These are phyloP conservation scores for Aspergillus clavatus DNA, from an alignment of 2,329 filamentous ascomycete species.

Conservation along the genomic window DNA sequence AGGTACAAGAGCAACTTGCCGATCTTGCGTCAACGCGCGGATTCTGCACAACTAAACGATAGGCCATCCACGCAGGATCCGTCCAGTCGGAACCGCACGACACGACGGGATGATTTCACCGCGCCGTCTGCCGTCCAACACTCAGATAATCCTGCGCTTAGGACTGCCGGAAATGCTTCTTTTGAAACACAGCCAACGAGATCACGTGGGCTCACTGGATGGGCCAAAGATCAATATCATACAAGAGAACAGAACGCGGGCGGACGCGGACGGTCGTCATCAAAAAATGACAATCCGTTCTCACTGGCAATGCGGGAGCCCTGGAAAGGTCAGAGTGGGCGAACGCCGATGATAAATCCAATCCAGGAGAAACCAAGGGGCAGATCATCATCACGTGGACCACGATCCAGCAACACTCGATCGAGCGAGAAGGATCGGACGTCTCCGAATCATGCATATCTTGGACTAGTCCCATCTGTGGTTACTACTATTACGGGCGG, in stretches of 20 bases:
- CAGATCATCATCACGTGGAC: constrained; percentile 52
- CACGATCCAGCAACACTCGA: constrained; percentile 17
- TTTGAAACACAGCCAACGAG: constrained; percentile 23
- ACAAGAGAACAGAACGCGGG: constrained; percentile 33
- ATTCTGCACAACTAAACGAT: constrained; percentile 8
- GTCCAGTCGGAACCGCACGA: constrained; percentile 14
- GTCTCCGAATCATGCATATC: constrained; percentile 24
- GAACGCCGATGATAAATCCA: constrained; percentile 59
- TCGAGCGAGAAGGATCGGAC: constrained; percentile 28
- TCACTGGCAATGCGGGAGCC: constrained; percentile 47
- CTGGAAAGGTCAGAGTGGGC: constrained; percentile 71
- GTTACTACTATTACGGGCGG: constrained; percentile 33
- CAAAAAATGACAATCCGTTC: constrained; percentile 32
- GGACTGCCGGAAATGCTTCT: constrained; percentile 46
- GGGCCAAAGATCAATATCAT: constrained; percentile 36
- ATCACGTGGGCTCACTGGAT: constrained; percentile 25
- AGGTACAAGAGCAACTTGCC: constrained; percentile 27
- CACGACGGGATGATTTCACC: constrained; percentile 61
- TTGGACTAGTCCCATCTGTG: constrained; percentile 24
- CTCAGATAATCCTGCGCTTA: constrained; percentile 53
- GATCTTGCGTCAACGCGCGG: constrained; percentile 20
- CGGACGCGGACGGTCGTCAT: constrained; percentile 31
- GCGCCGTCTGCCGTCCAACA: constrained; percentile 59
- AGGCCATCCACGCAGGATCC: constrained; percentile 13
- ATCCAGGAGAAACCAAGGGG: constrained; percentile 57